Evolutionary conservation across 2,329 filamentous ascomycete genomes (phyloP).

Genomic region (Nemania abortiva): DNA sequence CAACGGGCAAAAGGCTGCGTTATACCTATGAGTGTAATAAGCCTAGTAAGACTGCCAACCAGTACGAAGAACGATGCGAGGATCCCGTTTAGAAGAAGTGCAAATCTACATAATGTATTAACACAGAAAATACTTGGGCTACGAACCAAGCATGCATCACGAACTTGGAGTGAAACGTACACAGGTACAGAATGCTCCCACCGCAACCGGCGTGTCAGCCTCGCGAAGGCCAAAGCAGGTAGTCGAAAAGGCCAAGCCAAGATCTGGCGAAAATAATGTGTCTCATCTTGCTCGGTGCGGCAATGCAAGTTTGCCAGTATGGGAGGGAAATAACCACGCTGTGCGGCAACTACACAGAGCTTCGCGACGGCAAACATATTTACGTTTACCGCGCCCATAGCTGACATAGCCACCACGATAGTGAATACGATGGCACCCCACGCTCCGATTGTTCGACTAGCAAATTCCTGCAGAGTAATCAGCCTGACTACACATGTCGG

Average conservation of each 20-base stretch:
- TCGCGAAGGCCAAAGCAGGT: constrained; percentile 41
- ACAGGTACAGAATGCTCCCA: constrained; percentile 40
- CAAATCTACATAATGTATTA: constrained; percentile 40
- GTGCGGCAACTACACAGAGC: constrained; percentile 55
- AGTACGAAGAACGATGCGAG: constrained; percentile 47
- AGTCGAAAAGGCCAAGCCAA: constrained; percentile 39
- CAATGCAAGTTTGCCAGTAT: constrained; percentile 48
- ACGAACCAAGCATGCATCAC: constrained; percentile 2
- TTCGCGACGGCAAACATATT: constrained; percentile 60
- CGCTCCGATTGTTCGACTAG: constrained; percentile 51
- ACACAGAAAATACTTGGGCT: constrained; percentile 9
- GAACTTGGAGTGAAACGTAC: constrained; percentile 40
- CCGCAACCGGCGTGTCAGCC: constrained; percentile 43
- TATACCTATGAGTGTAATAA: constrained; percentile 48
- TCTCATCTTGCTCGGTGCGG: constrained; percentile 47
- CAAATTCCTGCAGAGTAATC: constrained; percentile 46
- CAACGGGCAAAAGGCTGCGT: constrained; percentile 18
- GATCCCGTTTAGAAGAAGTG: constrained; percentile 43
- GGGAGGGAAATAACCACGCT: constrained; percentile 48
- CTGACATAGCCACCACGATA: constrained; percentile 55
- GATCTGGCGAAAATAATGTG: constrained; percentile 42
- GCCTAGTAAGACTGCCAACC: constrained; percentile 45
- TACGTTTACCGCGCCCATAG: constrained; percentile 57
- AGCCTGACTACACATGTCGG: constrained; percentile 32
- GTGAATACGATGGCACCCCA: constrained; percentile 56